Base-by-base conservation (phyloP, 179 eudicot species). In the Camellia oleifera region DNA sequence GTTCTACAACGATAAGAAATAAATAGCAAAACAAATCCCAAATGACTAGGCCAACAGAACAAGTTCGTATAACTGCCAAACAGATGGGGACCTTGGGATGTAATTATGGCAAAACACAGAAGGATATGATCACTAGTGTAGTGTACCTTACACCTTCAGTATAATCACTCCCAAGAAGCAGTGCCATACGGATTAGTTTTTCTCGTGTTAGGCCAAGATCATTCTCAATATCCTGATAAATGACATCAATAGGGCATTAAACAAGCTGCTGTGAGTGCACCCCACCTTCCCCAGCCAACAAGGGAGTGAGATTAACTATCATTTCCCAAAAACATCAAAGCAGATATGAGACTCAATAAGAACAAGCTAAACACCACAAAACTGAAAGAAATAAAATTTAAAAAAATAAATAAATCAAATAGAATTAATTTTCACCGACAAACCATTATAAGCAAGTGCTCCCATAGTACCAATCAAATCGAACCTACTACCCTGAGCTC, bases 101-200 rank as follows among this genome's bases (percentile, higher is more conserved):
- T 56, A 63, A 7, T 65, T 18, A 50, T 74, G n/a, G 77, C 9
- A 75, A 75, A 20, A 58, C 10, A 23, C 0, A 15, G 15, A 32
- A 57, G 45, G 23, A 74, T 13, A 18, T 9, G 79, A 80, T 15
- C 62, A 66, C 46, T 15, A 80, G 45, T 32, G 23, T 57, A 32
- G 46, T 79, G 72, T 85, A 96, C 99, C 99, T 92, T 69, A 96
- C 84, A 85, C 99, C 99, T 94, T 96, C 99, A 74, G 99, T 96
- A 88, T 96, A 96, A 87, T 96, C 99, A 88, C 99, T 96, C 81
- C 99, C 99, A 84, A 96, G 97, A 71, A 96, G 92, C 85, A 96
- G 75, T 70, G 97, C 99, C 96, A 96, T 94, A 72, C 89, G 88
- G 68, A 96, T 94, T 87, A 96, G 77, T 78, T 96, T 90, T 60